Evolutionary conservation across 306 rosid genomes (phyloP).

Genomic region (Fagus crenata): DNA sequence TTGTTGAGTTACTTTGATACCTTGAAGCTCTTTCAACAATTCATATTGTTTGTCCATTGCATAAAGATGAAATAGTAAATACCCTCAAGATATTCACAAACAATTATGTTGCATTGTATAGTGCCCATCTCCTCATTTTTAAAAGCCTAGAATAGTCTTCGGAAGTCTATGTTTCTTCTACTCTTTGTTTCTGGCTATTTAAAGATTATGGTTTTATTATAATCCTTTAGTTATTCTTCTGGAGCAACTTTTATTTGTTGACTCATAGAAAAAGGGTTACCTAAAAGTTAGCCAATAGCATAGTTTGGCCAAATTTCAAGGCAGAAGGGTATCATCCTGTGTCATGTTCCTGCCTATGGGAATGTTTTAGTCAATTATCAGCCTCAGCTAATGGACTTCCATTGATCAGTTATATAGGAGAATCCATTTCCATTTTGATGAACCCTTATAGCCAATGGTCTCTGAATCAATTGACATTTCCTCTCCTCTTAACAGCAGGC

Average conservation of each 20-base stretch:
- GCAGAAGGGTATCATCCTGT: conserved; percentile 14
- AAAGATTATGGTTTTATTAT: no score
- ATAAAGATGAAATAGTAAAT: conserved; percentile 9
- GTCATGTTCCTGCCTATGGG: conserved; percentile 5
- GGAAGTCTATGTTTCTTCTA: conserved; percentile 16
- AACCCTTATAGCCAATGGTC: neutral
- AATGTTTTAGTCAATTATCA: conserved; percentile 1
- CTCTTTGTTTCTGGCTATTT: neutral
- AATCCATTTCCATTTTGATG: neutral
- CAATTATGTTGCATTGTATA: conserved; percentile 8
- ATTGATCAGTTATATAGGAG: conserved; percentile 8
- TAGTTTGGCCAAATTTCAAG: neutral
- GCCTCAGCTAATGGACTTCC: conserved; percentile 6
- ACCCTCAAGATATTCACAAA: conserved; percentile 22
- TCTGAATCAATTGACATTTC: neutral
- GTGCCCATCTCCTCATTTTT: conserved; percentile 14
- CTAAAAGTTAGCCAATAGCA: neutral
- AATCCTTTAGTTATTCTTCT: no score
- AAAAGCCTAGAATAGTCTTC: conserved; percentile 15
- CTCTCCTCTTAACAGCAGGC: conserved; percentile 1
- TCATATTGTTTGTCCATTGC: conserved; percentile 2
- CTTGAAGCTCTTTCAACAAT: neutral
- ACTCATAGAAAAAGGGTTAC: neutral
- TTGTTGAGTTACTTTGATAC: neutral
- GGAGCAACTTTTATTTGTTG: no score